Evolutionary conservation across 2,329 filamentous ascomycete genomes (phyloP).

Genomic region (Penicillium olsonii): DNA sequence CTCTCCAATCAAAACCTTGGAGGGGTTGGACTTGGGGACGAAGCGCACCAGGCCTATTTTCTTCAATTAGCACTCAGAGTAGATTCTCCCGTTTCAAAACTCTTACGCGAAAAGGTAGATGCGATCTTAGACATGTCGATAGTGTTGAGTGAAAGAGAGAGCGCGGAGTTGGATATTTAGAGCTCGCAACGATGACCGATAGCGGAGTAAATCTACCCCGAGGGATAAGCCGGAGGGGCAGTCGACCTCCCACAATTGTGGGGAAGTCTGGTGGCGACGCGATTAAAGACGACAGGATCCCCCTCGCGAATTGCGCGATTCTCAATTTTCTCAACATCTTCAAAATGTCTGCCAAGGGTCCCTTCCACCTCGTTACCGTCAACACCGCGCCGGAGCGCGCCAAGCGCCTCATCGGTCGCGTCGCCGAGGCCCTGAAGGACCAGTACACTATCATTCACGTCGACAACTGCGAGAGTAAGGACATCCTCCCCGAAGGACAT

Average conservation of each 20-base stretch:
- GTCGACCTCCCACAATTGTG: constrained; percentile 24
- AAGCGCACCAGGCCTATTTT: constrained; percentile 62
- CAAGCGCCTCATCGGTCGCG: constrained; percentile 61
- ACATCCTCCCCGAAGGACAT: not conserved
- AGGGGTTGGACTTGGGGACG: constrained; percentile 52
- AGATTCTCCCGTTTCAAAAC: not conserved
- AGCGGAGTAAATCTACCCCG: constrained; percentile 31
- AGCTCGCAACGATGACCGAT: constrained; percentile 5
- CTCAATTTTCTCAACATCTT: not conserved
- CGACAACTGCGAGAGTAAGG: constrained; percentile 63
- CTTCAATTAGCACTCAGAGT: constrained; percentile 6
- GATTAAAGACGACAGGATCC: constrained; percentile 14
- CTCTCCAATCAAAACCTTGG: constrained; percentile 58
- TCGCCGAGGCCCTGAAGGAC: constrained; percentile 64
- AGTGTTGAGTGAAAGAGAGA: not conserved
- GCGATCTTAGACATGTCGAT: constrained; percentile 37
- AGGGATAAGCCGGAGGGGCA: constrained; percentile 19
- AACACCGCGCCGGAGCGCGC: constrained; percentile 69
- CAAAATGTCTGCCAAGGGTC: constrained; percentile 48
- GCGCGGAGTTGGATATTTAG: not conserved
- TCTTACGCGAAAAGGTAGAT: constrained; percentile 39
- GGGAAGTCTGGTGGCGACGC: constrained; percentile 16
- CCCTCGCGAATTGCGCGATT: constrained; percentile 18
- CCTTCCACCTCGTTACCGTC: constrained; percentile 66
- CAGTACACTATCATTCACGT: constrained; percentile 64